Percentiles rank a stretch among this genome's conserved stretches.
Conservation (phyloP, 768 basidiomycete species). For the Mycena rosella region DNA sequence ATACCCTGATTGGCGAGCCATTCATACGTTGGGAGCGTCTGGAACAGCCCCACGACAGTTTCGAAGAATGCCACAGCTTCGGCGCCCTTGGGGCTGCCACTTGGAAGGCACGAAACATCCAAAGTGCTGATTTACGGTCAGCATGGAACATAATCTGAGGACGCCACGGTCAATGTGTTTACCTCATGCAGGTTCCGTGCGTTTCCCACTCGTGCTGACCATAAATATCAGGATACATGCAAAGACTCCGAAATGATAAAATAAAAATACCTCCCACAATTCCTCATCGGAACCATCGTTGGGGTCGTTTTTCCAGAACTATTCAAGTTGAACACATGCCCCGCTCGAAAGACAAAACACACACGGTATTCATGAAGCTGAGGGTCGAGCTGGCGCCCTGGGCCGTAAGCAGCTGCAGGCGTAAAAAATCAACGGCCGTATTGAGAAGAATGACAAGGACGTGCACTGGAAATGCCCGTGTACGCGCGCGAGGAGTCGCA, state of each 20-base stretch:
- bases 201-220: conserved; percentile 67
- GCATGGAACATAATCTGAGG: conserved; percentile 45
- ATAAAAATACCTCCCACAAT: conserved; percentile 60
- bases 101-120: conserved; percentile 67
- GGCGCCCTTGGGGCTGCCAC: conserved; percentile 66
- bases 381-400: conserved; percentile 59
- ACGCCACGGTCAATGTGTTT: too few relatives aligned
- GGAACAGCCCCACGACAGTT: conserved; percentile 24
- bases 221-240: too few relatives aligned
- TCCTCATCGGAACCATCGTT: conserved; percentile 53
- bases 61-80: conserved; percentile 79
- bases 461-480: conserved; percentile 53
- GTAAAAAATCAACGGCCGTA: too few relatives aligned
- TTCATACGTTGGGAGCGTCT: conserved; percentile 65
- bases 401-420: conserved; percentile 55
- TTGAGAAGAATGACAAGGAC: neutral
- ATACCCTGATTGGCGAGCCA: conserved; percentile 69
- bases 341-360: neutral
- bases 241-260: too few relatives aligned
- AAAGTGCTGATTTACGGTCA: conserved; percentile 63
- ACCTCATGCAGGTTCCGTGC: conserved; percentile 55
- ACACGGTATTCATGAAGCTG: conserved; percentile 52
- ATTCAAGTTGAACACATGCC: neutral
- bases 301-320: conserved; percentile 64
- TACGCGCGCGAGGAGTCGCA: conserved; percentile 63